These are phyloP conservation scores for Fusarium torulosum DNA, from an alignment of 2,329 filamentous ascomycete species.

Conservation along the genomic window DNA sequence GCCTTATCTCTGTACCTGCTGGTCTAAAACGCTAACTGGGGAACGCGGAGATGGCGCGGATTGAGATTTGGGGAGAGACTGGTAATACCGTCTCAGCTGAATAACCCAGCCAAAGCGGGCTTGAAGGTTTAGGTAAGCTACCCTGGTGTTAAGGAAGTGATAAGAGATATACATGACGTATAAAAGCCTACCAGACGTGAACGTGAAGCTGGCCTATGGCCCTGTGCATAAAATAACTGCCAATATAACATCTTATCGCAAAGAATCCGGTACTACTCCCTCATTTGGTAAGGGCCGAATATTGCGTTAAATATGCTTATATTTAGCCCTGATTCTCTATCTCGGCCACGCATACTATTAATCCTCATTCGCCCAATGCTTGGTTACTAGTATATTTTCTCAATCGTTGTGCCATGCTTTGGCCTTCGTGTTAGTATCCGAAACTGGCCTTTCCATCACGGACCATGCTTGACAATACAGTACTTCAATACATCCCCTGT, in stretches of 20 bases:
- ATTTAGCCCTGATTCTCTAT: no score
- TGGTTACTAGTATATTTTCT: no score
- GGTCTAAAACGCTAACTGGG: neutral
- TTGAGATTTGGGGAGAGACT: neutral
- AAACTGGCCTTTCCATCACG: no score
- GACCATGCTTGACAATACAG: no score
- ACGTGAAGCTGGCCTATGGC: neutral
- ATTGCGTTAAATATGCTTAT: neutral
- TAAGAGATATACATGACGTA: slow-evolving; percentile 9
- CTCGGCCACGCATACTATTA: no score
- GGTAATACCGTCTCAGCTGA: neutral
- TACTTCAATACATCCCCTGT: no score
- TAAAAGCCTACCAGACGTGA: neutral
- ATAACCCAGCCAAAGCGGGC: neutral
- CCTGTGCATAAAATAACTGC: neutral
- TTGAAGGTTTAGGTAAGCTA: neutral
- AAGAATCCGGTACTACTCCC: neutral
- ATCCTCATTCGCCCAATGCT: no score
- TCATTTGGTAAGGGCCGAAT: no score
- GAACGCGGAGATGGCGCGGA: neutral
- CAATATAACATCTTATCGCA: neutral
- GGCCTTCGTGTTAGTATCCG: no score
- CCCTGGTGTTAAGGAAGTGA: neutral
- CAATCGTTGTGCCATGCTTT: no score
- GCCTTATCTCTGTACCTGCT: slow-evolving; percentile 16